Conservation (phyloP, 345 rosid genomes). For the Orychophragmus violaceus region DNA sequence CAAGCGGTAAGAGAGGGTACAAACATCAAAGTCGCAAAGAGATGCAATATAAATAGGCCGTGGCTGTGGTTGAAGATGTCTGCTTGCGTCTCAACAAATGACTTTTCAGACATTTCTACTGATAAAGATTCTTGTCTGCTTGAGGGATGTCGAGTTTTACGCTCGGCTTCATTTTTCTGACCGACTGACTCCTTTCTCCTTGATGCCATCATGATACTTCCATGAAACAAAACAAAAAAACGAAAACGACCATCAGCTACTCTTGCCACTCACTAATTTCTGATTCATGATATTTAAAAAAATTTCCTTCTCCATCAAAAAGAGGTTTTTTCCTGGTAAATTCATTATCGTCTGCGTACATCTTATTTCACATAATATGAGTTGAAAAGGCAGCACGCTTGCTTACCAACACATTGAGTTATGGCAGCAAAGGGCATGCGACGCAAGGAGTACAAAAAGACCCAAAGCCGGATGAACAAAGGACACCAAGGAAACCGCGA, state of each 20-base stretch:
- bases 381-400: neutral
- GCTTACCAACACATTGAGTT: constrained; percentile 69
- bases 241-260: constrained; percentile 22
- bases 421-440: constrained; percentile 73
- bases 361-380: neutral
- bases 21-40: constrained; percentile 76
- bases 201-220: constrained; percentile 68
- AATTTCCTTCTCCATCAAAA: neutral
- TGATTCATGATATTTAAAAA: neutral
- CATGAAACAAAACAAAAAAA: constrained; percentile 28
- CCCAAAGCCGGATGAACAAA: constrained; percentile 91
- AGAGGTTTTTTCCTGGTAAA: neutral
- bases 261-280: constrained; percentile 15
- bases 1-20: constrained; percentile 85
- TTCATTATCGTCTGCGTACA: neutral
- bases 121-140: constrained; percentile 32
- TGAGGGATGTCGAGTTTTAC: constrained; percentile 34
- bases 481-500: constrained; percentile 55
- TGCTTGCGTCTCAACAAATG: constrained; percentile 70
- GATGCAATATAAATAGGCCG: constrained; percentile 73
- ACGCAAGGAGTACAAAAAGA: constrained; percentile 52
- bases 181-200: constrained; percentile 45
- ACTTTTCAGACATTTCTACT: constrained; percentile 37
- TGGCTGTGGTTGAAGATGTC: constrained; percentile 81
- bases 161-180: constrained; percentile 33